A percentile compares a stretch with the other conserved stretches of the same genome.
Conservation (phyloP, 2,329 filamentous ascomycete genomes). For the Shiraia sp. region DNA sequence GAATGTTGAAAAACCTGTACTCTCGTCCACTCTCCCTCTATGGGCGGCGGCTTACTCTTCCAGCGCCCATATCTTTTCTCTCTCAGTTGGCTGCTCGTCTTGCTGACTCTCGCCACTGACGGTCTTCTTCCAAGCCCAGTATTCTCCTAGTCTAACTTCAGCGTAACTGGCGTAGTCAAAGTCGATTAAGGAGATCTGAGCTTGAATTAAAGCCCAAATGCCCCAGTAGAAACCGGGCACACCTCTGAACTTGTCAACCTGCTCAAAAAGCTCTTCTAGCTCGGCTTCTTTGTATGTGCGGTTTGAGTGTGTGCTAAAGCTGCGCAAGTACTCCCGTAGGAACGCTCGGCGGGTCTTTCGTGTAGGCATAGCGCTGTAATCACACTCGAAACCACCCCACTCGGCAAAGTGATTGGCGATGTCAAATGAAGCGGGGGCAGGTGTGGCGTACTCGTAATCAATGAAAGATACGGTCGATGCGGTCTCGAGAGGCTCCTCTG, state of each 20-base stretch:
- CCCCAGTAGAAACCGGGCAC: conserved; percentile 91
- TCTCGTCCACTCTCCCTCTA: too few species aligned
- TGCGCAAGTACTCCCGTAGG: conserved; percentile 77
- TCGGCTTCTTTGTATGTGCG: conserved; percentile 57
- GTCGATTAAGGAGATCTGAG: conserved; percentile 90
- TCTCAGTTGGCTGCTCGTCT: conserved; percentile 66
- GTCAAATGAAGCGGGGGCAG: conserved; percentile 93
- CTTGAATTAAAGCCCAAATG: conserved; percentile 94
- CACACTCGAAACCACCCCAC: conserved; percentile 97
- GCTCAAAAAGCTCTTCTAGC: conserved; percentile 69
- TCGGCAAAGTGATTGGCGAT: conserved; percentile 98
- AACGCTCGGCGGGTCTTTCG: conserved; percentile 76
- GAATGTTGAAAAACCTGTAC: too few species aligned
- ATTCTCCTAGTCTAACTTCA: conserved; percentile 82
- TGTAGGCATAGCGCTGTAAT: conserved; percentile 81
- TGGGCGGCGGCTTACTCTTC: conserved; percentile 39
- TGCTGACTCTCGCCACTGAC: conserved; percentile 61
- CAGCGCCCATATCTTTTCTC: conserved; percentile 81
- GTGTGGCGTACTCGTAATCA: conserved; percentile 97
- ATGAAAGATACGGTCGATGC: conserved; percentile 67
- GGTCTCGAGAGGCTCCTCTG: conserved; percentile 30
- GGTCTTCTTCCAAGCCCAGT: conserved; percentile 88
- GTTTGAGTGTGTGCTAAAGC: conserved; percentile 60
- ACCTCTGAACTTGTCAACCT: conserved; percentile 86
- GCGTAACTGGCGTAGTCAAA: conserved; percentile 96